phyloP scores from a whole-genome alignment of 768 basidiomycete species.

The Agrocybe praecox region DNA sequence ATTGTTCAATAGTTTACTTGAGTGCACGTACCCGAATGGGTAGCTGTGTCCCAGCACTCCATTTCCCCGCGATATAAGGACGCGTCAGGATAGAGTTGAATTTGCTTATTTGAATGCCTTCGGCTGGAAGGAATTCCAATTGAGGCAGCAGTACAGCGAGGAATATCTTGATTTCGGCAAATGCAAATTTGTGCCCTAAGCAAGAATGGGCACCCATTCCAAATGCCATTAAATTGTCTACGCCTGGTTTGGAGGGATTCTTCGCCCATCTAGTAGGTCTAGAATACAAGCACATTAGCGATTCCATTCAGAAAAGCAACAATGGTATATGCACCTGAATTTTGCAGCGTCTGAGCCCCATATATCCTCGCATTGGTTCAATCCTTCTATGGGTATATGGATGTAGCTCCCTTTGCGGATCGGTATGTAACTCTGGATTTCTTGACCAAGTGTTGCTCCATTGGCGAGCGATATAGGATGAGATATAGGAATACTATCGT shows the following conservation, averaged over 20 bases:
- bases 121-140: slow-evolving; percentile 47
- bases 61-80: slow-evolving; percentile 46
- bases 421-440: slow-evolving; percentile 26
- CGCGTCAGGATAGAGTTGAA: slow-evolving; percentile 51
- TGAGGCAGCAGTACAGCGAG: slow-evolving; percentile 44
- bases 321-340: slow-evolving; percentile 48
- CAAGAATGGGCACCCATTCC: slow-evolving; percentile 54
- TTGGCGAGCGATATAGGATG: slow-evolving; percentile 43
- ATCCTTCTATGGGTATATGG: slow-evolving; percentile 59
- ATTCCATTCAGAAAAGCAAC: not conserved
- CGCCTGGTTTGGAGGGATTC: slow-evolving; percentile 46
- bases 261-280: slow-evolving; percentile 60
- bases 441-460: slow-evolving; percentile 32
- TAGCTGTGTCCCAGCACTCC: slow-evolving; percentile 40
- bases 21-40: slow-evolving; percentile 32
- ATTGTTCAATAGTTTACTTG: slow-evolving; percentile 9
- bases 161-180: slow-evolving; percentile 54
- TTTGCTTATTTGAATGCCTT: slow-evolving; percentile 43
- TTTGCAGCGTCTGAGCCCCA: slow-evolving; percentile 56
- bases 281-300: not conserved
- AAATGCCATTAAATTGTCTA: slow-evolving; percentile 56
- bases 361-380: slow-evolving; percentile 51
- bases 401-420: slow-evolving; percentile 59
- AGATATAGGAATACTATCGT: slow-evolving; percentile 57
- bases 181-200: slow-evolving; percentile 48